Evolutionary conservation across 2,329 filamentous ascomycete species (phyloP), one percentile per base, ranked within the genome.

Genomic region (Bipolaris victoriae): DNA sequence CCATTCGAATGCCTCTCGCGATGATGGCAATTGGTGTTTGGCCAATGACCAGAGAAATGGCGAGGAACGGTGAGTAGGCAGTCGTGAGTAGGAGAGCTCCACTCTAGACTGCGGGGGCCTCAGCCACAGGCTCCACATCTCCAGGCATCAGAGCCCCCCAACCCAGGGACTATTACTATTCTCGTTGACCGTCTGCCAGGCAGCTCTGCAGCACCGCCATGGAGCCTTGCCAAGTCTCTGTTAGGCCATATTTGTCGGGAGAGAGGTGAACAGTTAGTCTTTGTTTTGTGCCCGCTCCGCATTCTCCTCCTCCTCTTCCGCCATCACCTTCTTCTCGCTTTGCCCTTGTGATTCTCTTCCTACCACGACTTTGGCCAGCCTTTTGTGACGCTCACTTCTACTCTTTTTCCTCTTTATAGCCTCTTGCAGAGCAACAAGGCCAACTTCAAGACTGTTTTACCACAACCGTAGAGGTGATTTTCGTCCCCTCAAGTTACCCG

Each of bases 121-220:
- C 37, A 53, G 57, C 52, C 60, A 16, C 53, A 52, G 54, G 55
- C 62, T 57, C 62, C 52, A 47, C 44, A 41, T 54, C 55, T 63
- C 57, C 55, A 65, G 65, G 65, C 66, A 67, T 56, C 62, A 62
- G 58, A 53, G 57, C 40, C 52, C 54, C 47, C 10, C 22, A 40
- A 47, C 57, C 37, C 41, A 40, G 56, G 36, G 48, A 58, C 51
- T 52, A 16, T 52, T 51, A 51, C 57, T 46, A 7, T 33, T 37
- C 53, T 44, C 40, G 47, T 54, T 56, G 39, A 48, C 43, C 40
- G 33, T 35, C 48, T 20, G 29, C 54, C 50, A 58, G 59, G 57
- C 62, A 62, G 52, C 54, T 55, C 57, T 57, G 51, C 58, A 62
- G 54, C 24, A 33, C 16, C 13, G 41, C 5, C 36, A 40, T 36